Base-by-base conservation (phyloP, 1,284 basidiomycete species). In the Austroboletus niveus region DNA sequence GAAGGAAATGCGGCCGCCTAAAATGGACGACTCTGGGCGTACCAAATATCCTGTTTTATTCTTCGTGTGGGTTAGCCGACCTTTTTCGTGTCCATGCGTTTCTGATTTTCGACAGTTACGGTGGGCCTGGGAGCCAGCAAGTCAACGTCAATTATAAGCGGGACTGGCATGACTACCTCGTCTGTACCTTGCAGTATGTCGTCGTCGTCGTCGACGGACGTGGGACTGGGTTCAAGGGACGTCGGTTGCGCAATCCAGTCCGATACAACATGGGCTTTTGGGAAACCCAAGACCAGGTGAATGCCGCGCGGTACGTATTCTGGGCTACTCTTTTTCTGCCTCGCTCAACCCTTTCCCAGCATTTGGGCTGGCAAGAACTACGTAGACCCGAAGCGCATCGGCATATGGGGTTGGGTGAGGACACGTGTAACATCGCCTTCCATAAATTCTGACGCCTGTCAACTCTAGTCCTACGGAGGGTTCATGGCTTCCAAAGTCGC, bases 11-110 rank as follows among this genome's bases (percentile, higher is more conserved):
- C 82, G 93, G 14, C 96, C 96, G 15, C 92, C 93, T 6, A 80
- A 83, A 57, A 91, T 98, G 82, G 96, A 99, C 64, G 84, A 90
- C 58, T 87, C 89, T 9, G 96, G 96, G 6, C 83, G 90, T 34
- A 94, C 89, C 14, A 92, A 93, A 65, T 98, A 99, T 66, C 92
- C 96, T 0, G 92, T 98, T 11, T 75, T 97, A 11, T 93, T 97
- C 75, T 75, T 81, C 49, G 89, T 96, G 80, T 93, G 69, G 41
- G 58, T 53, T 29, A 3, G 17, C 11, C 5, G 31, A 27, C 7
- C 34, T 36, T 2, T 24, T 14, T 20, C 8, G 11, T 30, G 22
- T 35, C 1, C n/a, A 3, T 34, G 4, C 42, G 47, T 42, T 45
- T 47, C 41, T 60, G 42, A 58, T 43, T 49, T 31, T 44, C 22